These are phyloP conservation scores for Diaporthe velutina DNA, from an alignment of 2,329 filamentous ascomycete genomes.

Conservation along the genomic window DNA sequence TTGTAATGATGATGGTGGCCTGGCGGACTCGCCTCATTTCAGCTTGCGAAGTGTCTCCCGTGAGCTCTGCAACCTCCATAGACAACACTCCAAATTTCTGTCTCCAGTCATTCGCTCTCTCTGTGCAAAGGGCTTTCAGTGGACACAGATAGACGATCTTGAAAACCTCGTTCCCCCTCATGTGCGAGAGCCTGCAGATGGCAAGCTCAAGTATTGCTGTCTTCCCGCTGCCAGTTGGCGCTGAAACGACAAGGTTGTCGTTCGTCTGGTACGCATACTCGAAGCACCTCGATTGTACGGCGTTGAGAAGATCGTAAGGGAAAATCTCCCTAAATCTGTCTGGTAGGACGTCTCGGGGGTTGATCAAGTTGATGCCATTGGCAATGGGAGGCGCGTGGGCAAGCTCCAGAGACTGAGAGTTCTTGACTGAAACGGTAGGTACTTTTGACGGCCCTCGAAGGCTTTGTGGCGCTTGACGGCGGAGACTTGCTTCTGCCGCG, in stretches of 20 bases:
- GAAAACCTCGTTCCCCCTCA: constrained; percentile 69
- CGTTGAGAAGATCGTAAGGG: constrained; percentile 82
- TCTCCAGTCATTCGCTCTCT: constrained; percentile 82
- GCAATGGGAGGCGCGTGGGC: constrained; percentile 51
- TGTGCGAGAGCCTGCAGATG: constrained; percentile 77
- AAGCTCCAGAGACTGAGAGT: neutral
- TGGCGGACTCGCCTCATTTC: constrained; percentile 78
- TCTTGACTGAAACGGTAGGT: neutral
- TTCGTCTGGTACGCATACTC: constrained; percentile 72
- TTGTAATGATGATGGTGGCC: constrained; percentile 87
- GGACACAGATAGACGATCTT: constrained; percentile 90
- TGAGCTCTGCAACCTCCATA: constrained; percentile 81
- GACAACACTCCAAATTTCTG: constrained; percentile 78
- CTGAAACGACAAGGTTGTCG: constrained; percentile 83
- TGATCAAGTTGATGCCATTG: constrained; percentile 56
- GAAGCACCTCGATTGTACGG: constrained; percentile 86
- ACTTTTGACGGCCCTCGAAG: neutral
- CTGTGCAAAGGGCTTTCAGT: constrained; percentile 85
- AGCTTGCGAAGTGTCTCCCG: constrained; percentile 80
- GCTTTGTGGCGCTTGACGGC: constrained; percentile 1
- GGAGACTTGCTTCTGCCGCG: constrained; percentile 15
- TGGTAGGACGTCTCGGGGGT: constrained; percentile 67
- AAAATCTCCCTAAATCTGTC: constrained; percentile 79
- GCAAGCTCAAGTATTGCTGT: constrained; percentile 86
- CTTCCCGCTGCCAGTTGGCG: constrained; percentile 89